These are phyloP conservation scores for Wickerhamomyces sp. DNA, from an alignment of 1,139 yeast species.

Conservation along the genomic window DNA sequence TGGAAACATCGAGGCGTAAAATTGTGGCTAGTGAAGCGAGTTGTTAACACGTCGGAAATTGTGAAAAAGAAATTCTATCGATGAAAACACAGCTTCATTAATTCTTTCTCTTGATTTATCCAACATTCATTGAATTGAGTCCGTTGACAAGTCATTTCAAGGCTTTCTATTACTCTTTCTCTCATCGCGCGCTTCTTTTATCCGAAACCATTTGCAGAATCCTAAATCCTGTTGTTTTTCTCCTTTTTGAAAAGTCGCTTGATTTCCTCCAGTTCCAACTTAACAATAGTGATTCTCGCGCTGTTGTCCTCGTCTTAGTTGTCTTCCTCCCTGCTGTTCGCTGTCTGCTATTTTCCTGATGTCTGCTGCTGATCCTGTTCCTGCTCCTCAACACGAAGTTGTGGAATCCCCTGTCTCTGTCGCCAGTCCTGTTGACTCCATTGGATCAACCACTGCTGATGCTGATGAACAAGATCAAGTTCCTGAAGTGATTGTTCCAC, in stretches of 20 bases:
- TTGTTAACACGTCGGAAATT: too few species aligned
- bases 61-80: too few species aligned
- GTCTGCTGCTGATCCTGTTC: constrained; percentile 16
- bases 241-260: too few species aligned
- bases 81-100: too few species aligned
- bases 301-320: not conserved
- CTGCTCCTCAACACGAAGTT: constrained; percentile 10
- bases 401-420: not conserved
- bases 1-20: too few species aligned
- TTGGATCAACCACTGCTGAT: constrained; percentile 1
- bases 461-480: constrained; percentile 7
- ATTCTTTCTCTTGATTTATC: too few species aligned
- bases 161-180: not conserved
- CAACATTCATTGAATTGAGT: not conserved
- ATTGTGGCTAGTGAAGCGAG: too few species aligned
- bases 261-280: not conserved
- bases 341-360: constrained; percentile 2
- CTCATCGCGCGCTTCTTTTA: not conserved
- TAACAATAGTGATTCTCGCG: not conserved
- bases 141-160: not conserved
- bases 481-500: constrained; percentile 19
- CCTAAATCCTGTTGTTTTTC: not conserved
- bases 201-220: not conserved
- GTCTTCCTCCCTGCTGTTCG: constrained; percentile 1
- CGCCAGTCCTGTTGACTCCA: not conserved